Evolutionary conservation across 352 stramenopile species (phyloP), one percentile per base, ranked within the genome.

Genomic region (Phytophthora foliorum): DNA sequence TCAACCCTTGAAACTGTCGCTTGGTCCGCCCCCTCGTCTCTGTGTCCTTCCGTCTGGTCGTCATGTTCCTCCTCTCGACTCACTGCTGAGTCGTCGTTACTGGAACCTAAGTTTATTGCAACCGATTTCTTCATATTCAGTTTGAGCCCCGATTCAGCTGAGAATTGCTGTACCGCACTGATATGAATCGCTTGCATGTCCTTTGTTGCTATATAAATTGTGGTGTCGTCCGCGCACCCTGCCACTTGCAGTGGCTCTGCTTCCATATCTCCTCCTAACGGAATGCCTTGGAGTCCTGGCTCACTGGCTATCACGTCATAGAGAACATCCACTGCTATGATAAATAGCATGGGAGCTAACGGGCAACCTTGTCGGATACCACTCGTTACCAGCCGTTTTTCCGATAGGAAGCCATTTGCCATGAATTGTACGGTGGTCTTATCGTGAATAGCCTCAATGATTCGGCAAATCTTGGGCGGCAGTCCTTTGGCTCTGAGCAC

Each of bases 351-450:
- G n/a, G 59, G 38, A 2, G 50, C 59, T 2, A 67, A 19, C 0
- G 49, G 50, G 7, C 38, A 67, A 5, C 49, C 59, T 7, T 67
- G 59, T 9, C 50, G 38, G n/a, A 45, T 45, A 6, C 38, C 38
- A 1, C 16, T 19, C 1, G 38, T 45, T 1, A 45, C n/a, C 6
- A 21, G 6, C 21, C n/a, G n/a, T n/a, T 36, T 13, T 0, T 41
- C 17, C 0, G 39, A 67, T 1, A 58, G 1, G 0, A 24, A 3
- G 0, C 59, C 49, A 22, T 67, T 67, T 1, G 50, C 49, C 4
- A 55, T 7, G 10, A 67, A 56, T 1, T 19, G 24, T 4, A 57
- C 42, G 0, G 51, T 45, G 0, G 32, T 62, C 3, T 21, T 14
- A 0, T 0, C 4, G 42, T 62, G 51, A 1, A 50, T 45, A 2